Conservation (phyloP, 2,329 filamentous ascomycete genomes). For the Onygenales sp. region DNA sequence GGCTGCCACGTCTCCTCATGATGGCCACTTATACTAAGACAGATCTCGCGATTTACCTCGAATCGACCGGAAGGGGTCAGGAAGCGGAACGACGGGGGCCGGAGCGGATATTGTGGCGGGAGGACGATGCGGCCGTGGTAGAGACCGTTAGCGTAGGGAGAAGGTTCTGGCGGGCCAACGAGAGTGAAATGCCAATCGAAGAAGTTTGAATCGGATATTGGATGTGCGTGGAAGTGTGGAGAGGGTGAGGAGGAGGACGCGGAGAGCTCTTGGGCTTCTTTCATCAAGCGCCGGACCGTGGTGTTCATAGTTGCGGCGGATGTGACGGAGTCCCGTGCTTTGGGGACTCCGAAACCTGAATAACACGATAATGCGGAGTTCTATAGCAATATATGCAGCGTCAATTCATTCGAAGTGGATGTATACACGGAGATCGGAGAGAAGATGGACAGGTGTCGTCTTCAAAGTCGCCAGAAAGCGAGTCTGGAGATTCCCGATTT, state of each 20-base stretch:
- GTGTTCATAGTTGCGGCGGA: conserved; percentile 18
- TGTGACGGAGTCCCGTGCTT: too few species aligned
- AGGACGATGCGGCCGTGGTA: conserved; percentile 95
- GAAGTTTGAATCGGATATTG: conserved; percentile 71
- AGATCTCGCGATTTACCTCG: conserved; percentile 94
- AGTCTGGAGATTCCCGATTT: too few species aligned
- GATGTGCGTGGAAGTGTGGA: conserved; percentile 73
- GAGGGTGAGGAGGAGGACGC: conserved; percentile 63
- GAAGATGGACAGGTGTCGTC: too few species aligned
- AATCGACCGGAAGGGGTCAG: conserved; percentile 85
- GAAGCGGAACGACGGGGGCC: conserved; percentile 93
- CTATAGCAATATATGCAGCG: too few species aligned
- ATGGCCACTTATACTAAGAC: conserved; percentile 83
- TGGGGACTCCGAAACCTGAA: too few species aligned
- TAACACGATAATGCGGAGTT: too few species aligned
- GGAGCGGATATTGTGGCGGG: conserved; percentile 79
- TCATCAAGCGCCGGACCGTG: conserved; percentile 42
- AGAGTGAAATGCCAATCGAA: conserved; percentile 99
- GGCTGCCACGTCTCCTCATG: conserved; percentile 99
- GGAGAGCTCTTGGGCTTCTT: conserved; percentile 82
- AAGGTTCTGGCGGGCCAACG: conserved; percentile 70
- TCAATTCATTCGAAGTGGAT: too few species aligned
- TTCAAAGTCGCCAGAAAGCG: too few species aligned
- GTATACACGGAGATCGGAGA: too few species aligned
- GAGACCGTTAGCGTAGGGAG: conserved; percentile 68